Evolutionary conservation across 2,329 filamentous ascomycete species (phyloP).

Genomic region (Colletotrichum phormii): DNA sequence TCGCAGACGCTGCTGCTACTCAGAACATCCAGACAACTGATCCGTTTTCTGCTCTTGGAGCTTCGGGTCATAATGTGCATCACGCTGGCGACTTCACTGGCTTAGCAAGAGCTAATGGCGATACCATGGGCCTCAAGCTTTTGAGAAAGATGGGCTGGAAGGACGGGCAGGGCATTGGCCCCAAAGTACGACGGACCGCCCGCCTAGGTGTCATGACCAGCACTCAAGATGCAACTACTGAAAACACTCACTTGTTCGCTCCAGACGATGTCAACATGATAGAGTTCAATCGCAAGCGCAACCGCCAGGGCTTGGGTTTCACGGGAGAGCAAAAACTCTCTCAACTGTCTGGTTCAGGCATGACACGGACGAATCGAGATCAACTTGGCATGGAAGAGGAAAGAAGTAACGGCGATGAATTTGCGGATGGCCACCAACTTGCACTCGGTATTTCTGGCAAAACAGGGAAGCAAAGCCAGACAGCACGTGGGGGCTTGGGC

Average conservation of each 20-base stretch:
- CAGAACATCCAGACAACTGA: conserved; percentile 78
- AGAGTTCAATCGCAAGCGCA: conserved; percentile 71
- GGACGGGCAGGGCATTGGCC: conserved; percentile 91
- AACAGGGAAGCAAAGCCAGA: conserved; percentile 56
- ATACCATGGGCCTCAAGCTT: conserved; percentile 88
- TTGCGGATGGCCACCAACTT: background rate
- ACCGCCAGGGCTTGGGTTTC: conserved; percentile 78
- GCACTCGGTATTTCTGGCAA: conserved; percentile 42
- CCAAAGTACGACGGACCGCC: conserved; percentile 82
- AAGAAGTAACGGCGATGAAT: background rate
- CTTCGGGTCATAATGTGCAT: conserved; percentile 59
- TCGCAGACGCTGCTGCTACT: conserved; percentile 85
- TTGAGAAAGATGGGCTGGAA: conserved; percentile 96
- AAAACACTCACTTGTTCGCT: conserved; percentile 79
- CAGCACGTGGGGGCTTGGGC: conserved; percentile 76
- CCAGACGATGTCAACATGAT: conserved; percentile 83
- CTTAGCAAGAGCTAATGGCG: conserved; percentile 77
- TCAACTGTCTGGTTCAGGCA: background rate
- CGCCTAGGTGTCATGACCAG: conserved; percentile 66
- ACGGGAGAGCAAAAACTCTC: conserved; percentile 66
- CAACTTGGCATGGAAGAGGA: conserved; percentile 32
- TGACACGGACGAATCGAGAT: background rate
- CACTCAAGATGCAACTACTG: conserved; percentile 49
- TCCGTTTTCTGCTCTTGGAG: conserved; percentile 81
- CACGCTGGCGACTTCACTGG: conserved; percentile 67